A percentile compares a stretch with the other conserved stretches of the same genome.
Evolutionary conservation across 192 early-diverging fungal genomes (phyloP).

Genomic region (Rhizoclosmatium sp.): DNA sequence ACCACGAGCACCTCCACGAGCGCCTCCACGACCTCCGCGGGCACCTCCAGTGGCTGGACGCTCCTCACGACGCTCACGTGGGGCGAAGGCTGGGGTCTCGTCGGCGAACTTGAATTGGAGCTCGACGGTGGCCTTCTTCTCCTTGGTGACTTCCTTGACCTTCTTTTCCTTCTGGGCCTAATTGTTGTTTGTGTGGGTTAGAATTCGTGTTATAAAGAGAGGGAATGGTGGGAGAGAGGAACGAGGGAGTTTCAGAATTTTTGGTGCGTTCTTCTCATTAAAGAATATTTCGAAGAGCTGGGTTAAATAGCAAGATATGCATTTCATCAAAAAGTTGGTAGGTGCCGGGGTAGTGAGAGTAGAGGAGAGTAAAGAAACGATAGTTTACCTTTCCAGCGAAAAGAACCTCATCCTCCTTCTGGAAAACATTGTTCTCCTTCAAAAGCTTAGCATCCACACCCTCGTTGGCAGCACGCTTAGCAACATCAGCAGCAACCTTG

Average conservation of each 20-base stretch:
- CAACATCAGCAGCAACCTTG: conserved; percentile 65
- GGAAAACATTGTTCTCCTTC: conserved; percentile 77
- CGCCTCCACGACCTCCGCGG: conserved; percentile 64
- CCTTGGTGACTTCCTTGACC: conserved; percentile 56
- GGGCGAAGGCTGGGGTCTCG: conserved; percentile 43
- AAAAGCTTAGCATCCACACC: conserved; percentile 83
- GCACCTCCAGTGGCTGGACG: conserved; percentile 59
- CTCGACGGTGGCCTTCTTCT: conserved; percentile 72
- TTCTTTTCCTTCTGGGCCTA: conserved; percentile 63
- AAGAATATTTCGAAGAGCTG: conserved; percentile 25
- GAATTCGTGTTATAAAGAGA: not conserved
- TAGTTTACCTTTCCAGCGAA: conserved; percentile 64
- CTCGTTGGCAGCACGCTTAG: conserved; percentile 85
- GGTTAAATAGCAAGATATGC: conserved; percentile 29
- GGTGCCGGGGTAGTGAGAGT: not conserved
- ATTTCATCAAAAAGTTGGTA: conserved; percentile 3
- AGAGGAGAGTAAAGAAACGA: not conserved
- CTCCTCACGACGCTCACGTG: conserved; percentile 46
- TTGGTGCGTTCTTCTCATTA: conserved; percentile 26
- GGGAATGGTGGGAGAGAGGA: not conserved
- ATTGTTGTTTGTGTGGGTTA: conserved; percentile 1
- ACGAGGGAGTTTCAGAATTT: not conserved
- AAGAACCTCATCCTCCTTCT: conserved; percentile 76
- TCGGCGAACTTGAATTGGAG: conserved; percentile 86
- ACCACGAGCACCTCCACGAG: conserved; percentile 52